phyloP scores from a whole-genome alignment of 2,329 filamentous ascomycete genomes.

The Dactylonectria estremocensis region DNA sequence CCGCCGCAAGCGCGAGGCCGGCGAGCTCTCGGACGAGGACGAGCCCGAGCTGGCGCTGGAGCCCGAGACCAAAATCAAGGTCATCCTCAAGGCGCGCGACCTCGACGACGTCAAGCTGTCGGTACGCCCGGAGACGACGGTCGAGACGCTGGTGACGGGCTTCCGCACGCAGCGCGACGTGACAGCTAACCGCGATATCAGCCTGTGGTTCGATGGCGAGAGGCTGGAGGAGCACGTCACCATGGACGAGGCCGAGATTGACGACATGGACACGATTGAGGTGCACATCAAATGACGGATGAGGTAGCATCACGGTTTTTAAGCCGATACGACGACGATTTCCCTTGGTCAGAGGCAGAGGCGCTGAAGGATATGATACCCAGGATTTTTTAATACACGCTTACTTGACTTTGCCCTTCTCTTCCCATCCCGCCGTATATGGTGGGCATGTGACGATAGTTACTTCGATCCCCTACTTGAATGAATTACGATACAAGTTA shows the following conservation, averaged over 20 bases:
- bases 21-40: conserved; percentile 56
- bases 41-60: conserved; percentile 35
- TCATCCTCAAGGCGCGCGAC: conserved; percentile 70
- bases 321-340: background rate
- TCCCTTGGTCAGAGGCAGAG: conserved; percentile 24
- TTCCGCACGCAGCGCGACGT: conserved; percentile 73
- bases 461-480: too few species aligned
- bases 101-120: conserved; percentile 65
- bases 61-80: conserved; percentile 58
- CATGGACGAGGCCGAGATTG: conserved; percentile 79
- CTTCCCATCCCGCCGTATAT: background rate
- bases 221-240: conserved; percentile 72
- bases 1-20: conserved; percentile 60
- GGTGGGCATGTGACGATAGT: background rate
- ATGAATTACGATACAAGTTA: background rate
- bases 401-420: conserved; percentile 2
- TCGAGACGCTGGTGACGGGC: conserved; percentile 73
- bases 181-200: conserved; percentile 66
- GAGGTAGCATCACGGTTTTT: background rate
- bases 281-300: conserved; percentile 74
- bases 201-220: conserved; percentile 84
- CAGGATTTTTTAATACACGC: conserved; percentile 40
- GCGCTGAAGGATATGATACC: conserved; percentile 49
- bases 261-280: conserved; percentile 83
- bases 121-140: conserved; percentile 69